phyloP scores from a whole-genome alignment of 306 rosid species.

The Vigna mungo region DNA sequence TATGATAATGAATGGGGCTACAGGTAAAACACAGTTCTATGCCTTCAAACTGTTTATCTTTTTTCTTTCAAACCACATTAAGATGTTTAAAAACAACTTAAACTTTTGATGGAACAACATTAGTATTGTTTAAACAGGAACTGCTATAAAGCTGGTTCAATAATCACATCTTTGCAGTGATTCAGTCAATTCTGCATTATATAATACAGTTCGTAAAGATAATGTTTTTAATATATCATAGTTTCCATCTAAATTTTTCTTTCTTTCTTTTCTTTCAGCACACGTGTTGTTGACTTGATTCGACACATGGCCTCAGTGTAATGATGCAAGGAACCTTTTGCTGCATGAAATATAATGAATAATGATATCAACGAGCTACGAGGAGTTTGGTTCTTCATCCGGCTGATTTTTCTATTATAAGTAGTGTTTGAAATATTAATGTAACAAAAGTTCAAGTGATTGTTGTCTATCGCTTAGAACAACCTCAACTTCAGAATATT shows the following conservation, averaged over 20 bases:
- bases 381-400: not conserved
- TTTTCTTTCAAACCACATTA: too few species aligned
- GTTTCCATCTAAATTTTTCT: not conserved
- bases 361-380: slow-evolving; percentile 35
- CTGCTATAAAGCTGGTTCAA: not conserved
- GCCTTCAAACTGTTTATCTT: too few species aligned
- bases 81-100: not conserved
- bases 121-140: not conserved
- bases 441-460: not conserved
- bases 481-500: too few species aligned
- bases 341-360: not conserved
- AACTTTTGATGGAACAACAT: not conserved
- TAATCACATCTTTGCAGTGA: not conserved
- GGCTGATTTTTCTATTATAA: not conserved
- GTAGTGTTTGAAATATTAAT: slow-evolving; percentile 26
- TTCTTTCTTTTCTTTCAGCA: slow-evolving; percentile 37
- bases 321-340: not conserved
- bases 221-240: not conserved
- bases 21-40: slow-evolving; percentile 44
- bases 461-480: not conserved
- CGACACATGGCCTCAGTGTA: slow-evolving; percentile 58
- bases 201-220: too few species aligned
- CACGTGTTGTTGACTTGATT: slow-evolving; percentile 62
- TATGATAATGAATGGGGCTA: slow-evolving; percentile 76
- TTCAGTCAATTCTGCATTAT: too few species aligned